A percentile compares a stretch with the other conserved stretches of the same genome.
Conservation (phyloP, 73 alveolate genomes). For the Stentor roeselii region DNA sequence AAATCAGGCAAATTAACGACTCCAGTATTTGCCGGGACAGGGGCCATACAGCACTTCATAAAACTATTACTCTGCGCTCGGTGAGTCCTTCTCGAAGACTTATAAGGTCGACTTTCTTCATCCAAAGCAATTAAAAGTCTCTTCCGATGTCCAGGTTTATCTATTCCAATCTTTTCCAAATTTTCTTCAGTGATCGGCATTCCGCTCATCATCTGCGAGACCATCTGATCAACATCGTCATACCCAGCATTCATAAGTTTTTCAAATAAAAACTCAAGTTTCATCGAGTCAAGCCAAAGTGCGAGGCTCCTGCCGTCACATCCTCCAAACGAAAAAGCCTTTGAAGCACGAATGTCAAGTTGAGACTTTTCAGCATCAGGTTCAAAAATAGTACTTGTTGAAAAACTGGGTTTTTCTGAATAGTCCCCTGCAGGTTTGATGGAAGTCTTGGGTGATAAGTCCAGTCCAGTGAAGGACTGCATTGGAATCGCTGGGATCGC, state of each 20-base stretch:
- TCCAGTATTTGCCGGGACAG: neutral
- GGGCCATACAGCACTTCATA: neutral
- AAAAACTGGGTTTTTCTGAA: neutral
- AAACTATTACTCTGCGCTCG: neutral
- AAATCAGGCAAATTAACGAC: neutral
- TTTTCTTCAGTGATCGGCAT: slow-evolving; percentile 17
- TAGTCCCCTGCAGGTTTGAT: neutral
- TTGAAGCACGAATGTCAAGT: neutral
- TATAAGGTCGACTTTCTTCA: neutral
- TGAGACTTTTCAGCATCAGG: slow-evolving; percentile 25
- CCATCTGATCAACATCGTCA: slow-evolving; percentile 21
- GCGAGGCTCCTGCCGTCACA: neutral
- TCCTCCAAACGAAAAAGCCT: slow-evolving; percentile 3
- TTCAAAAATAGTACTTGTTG: neutral
- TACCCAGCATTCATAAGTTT: slow-evolving; percentile 10
- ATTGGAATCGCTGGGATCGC: neutral
- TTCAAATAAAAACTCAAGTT: neutral
- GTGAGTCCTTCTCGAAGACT: neutral
- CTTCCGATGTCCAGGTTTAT: neutral
- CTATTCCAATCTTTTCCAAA: neutral
- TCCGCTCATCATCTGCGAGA: neutral
- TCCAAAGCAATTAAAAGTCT: slow-evolving; percentile 12
- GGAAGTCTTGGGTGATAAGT: neutral
- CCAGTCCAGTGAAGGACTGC: neutral
- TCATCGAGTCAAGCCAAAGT: neutral